Evolutionary conservation across 2,329 filamentous ascomycete species (phyloP).

Genomic region (Cladophialophora immunda): DNA sequence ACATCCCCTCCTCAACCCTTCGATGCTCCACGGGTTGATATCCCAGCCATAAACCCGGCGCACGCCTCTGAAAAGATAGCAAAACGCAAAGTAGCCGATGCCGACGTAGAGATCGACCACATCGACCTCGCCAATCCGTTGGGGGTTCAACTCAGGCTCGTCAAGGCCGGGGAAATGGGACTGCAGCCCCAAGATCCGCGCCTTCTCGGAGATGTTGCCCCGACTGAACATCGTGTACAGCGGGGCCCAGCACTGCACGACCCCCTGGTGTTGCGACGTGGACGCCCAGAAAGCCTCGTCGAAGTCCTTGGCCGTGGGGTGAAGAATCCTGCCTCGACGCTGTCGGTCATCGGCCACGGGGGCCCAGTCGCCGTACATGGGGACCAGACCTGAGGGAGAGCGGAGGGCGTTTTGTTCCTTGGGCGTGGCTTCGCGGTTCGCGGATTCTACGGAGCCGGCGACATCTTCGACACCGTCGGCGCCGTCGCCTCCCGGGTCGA

Average conservation of each 20-base stretch:
- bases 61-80: constrained; percentile 76
- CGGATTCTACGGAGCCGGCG: not conserved
- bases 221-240: constrained; percentile 93
- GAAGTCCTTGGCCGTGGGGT: constrained; percentile 64
- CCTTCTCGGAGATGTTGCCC: constrained; percentile 90
- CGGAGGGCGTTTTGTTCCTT: constrained; percentile 74
- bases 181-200: constrained; percentile 67
- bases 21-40: constrained; percentile 85
- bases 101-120: constrained; percentile 86
- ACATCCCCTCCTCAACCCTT: constrained; percentile 81
- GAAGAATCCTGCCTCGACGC: constrained; percentile 35
- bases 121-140: constrained; percentile 43
- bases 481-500: not conserved
- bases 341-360: constrained; percentile 43
- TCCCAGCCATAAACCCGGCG: constrained; percentile 83
- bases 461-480: not conserved
- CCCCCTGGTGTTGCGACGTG: constrained; percentile 77
- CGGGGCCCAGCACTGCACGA: constrained; percentile 86
- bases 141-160: constrained; percentile 38
- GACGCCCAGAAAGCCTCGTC: constrained; percentile 77
- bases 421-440: not conserved
- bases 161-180: constrained; percentile 33
- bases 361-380: constrained; percentile 79
- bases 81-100: constrained; percentile 93
- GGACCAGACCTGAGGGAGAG: constrained; percentile 73